A percentile compares a stretch with the other conserved stretches of the same genome.
Conservation (phyloP, 768 basidiomycete genomes). For the Exidia glandulosa region DNA sequence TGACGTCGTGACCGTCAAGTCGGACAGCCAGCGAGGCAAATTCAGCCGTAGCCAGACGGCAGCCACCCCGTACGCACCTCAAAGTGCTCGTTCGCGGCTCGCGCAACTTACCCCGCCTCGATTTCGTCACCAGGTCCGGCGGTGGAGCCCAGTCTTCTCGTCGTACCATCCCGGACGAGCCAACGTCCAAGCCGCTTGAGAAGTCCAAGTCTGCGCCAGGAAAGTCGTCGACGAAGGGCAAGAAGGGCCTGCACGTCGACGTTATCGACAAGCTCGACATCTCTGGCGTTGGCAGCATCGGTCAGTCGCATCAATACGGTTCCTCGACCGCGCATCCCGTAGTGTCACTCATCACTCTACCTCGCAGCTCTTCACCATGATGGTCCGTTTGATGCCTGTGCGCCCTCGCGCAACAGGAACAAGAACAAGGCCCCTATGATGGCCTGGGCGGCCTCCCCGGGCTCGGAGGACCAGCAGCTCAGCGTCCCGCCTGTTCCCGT, state of each 20-base stretch:
- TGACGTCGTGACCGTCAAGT: slow-evolving; percentile 53
- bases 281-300: slow-evolving; percentile 64
- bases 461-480: slow-evolving; percentile 5
- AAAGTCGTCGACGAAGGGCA: slow-evolving; percentile 37
- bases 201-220: slow-evolving; percentile 36
- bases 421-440: slow-evolving; percentile 73
- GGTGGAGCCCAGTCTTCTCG: slow-evolving; percentile 19
- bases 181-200: slow-evolving; percentile 27
- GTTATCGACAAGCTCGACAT: slow-evolving; percentile 84
- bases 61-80: slow-evolving; percentile 29
- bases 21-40: slow-evolving; percentile 33
- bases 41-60: slow-evolving; percentile 47
- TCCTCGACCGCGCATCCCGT: slow-evolving; percentile 1
- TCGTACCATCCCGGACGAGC: slow-evolving; percentile 42
- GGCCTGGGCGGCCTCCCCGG: slow-evolving; percentile 46
- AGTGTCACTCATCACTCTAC: slow-evolving; percentile 1
- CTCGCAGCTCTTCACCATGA: slow-evolving; percentile 80
- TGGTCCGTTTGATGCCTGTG: slow-evolving; percentile 86
- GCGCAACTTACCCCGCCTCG: slow-evolving; percentile 20
- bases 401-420: slow-evolving; percentile 78
- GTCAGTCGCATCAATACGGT: too few species aligned
- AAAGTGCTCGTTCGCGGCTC: slow-evolving; percentile 3
- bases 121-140: neutral
- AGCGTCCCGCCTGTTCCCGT: slow-evolving; percentile 21
- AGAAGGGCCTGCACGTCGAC: slow-evolving; percentile 76